These are phyloP conservation scores for Jatropha multifida DNA, from an alignment of 441 rosid genomes.

Conservation along the genomic window DNA sequence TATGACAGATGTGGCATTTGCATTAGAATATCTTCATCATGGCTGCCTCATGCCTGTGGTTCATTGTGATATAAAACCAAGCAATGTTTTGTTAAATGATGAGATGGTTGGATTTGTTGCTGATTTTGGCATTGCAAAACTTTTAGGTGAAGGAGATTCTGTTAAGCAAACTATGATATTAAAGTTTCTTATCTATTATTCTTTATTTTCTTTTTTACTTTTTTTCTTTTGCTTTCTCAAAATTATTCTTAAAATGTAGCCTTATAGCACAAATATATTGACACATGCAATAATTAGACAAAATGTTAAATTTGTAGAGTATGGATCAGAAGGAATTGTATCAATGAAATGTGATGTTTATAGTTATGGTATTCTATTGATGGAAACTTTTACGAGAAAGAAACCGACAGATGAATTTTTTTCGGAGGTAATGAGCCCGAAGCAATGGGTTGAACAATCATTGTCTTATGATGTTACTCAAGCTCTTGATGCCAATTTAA, in stretches of 20 bases:
- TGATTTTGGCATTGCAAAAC: conserved; percentile 21
- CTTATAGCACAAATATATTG: too few relatives aligned
- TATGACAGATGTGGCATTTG: conserved; percentile 13
- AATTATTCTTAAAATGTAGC: too few relatives aligned
- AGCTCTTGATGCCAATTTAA: not conserved
- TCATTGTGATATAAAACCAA: conserved; percentile 13
- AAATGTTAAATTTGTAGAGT: not conserved
- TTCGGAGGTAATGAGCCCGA: not conserved
- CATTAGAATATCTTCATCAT: conserved; percentile 12
- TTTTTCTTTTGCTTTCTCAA: too few relatives aligned
- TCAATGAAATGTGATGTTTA: not conserved
- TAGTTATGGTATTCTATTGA: conserved; percentile 2
- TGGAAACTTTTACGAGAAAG: conserved; percentile 18
- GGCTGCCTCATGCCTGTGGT: not conserved
- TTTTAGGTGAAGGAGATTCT: not conserved
- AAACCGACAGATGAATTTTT: conserved; percentile 2
- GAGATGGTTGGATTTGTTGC: conserved; percentile 10
- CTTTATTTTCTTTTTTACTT: too few relatives aligned
- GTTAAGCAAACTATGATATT: conserved; percentile 2
- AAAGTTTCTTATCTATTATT: not conserved
- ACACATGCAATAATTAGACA: too few relatives aligned
- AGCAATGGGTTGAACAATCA: not conserved
- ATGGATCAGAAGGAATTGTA: not conserved
- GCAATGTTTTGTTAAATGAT: not conserved
- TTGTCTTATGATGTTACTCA: not conserved